Base-by-base conservation (phyloP, 495 filamentous ascomycete species). In the Aeminium ludgeri region DNA sequence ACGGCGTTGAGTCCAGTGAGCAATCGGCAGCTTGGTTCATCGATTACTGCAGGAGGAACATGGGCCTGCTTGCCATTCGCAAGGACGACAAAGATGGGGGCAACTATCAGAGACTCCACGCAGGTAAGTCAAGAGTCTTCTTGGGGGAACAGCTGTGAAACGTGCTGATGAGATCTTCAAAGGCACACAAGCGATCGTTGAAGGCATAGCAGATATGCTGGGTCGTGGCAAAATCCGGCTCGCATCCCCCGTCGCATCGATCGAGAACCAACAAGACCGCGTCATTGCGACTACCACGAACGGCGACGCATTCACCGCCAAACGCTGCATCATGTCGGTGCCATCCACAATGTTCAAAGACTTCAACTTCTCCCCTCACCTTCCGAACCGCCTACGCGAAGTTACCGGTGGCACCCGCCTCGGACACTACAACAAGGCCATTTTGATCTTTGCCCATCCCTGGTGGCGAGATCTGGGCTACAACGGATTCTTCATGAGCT, bases 1-100 rank as follows among this genome's bases (percentile, higher is more conserved):
- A 30, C 12, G 40, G 40, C 23, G 30, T 43, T 20, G 40, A 43
- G 40, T 30, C 29, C 30, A 20, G 12, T 8, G 40, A 43, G 23
- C 16, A 30, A 8, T 43, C 40, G 10, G 40, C 40, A 23, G 4
- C 18, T 5, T 43, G n/a, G 17, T 43, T 43, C 32, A 20, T 43
- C 40, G 30, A 38, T n/a, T 43, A 43, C 20, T 43, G 40, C 40
- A 19, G 40, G 35, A 3, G 20, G 12, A 38, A 38, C 35, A 38
- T n/a, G 18, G 35, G 35, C 16, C 18, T 38, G 35, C 18, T 38
- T n/a, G 16, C 35, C 6, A 38, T 38, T 13, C 35, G 35, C 3
- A 27, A 19, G n/a, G 35, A 38, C 18, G 35, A 38, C 18, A 13
- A n/a, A 6, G 20, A 19, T 7, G 35, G 35, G 3, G 35, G 35